phyloP scores from a whole-genome alignment of 2,329 filamentous ascomycete genomes.

The Nectriaceae sp. region DNA sequence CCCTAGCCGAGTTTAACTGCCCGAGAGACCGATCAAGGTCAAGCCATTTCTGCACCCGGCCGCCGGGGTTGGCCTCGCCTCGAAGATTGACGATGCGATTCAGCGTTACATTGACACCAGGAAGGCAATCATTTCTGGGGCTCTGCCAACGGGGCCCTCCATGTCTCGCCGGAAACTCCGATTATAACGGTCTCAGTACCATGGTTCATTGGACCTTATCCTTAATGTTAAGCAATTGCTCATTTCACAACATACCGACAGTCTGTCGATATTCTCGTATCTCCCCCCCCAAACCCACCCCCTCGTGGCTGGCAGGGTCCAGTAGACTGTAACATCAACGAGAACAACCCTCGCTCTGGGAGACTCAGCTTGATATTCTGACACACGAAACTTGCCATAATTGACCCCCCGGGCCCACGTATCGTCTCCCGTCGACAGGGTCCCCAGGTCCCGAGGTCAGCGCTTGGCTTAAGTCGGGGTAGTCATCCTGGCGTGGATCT shows the following conservation, averaged over 20 bases:
- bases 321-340: background rate
- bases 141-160: background rate
- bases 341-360: background rate
- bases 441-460: conserved; percentile 13
- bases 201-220: background rate
- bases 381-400: conserved; percentile 20
- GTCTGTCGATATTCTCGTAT: background rate
- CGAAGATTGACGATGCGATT: conserved; percentile 28
- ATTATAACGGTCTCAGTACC: background rate
- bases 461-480: conserved; percentile 10
- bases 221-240: background rate
- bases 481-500: conserved; percentile 14
- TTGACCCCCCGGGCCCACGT: conserved; percentile 1
- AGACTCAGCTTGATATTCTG: conserved; percentile 19
- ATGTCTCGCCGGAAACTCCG: background rate
- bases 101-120: conserved; percentile 20
- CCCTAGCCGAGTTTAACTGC: background rate
- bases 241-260: background rate
- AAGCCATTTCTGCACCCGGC: background rate
- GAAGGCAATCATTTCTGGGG: conserved; percentile 12
- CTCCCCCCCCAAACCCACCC: no score
- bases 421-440: conserved; percentile 17
- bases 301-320: background rate
- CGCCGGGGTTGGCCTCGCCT: conserved; percentile 1
- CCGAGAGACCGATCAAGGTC: background rate